Evolutionary conservation across 164 flowering plant species (phyloP), one percentile per base, ranked within the genome.

Genomic region (Brasenia schreberi): DNA sequence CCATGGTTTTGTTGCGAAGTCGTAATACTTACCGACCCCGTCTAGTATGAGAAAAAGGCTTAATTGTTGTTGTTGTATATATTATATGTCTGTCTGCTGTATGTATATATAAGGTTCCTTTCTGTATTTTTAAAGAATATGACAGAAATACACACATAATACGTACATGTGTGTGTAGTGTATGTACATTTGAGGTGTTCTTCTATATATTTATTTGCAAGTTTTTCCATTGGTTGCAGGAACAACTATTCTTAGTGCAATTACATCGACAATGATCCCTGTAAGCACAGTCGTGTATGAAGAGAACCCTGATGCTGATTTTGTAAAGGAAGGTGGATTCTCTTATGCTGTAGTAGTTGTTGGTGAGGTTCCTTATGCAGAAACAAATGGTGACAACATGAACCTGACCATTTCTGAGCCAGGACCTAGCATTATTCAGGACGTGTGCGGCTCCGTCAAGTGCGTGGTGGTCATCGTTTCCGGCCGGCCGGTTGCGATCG

Each of bases 311-410:
- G 68, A 66, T 19, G 62, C 66, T 3, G 59, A 75, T 42, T 71
- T 72, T 42, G 70, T 79, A 12, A 77, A 70, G 71, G 60, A 66
- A 43, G 49, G 66, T 23, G 65, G 71, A 64, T 81, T 76, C 66
- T 69, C 74, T 58, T 78, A 74, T 61, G 81, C 80, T 49, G 75
- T 81, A 4, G 84, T 81, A 1, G 77, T 76, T 16, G 80, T 78
- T 61, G 84, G 81, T 17, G 84, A 81, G 74, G 65, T n/a, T 6
- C 80, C 81, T 12, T 76, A 78, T 43, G 76, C 80, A 0, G 81
- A 81, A 59, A 64, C 68, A 0, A 1, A 0, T 0, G 84, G 84
- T 0, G 81, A 81, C 68, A 78, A 68, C 74, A 17, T 59, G 62
- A 73, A 75, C 65, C 68, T 78, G 5, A 81, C 77, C 6, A 77